Evolutionary conservation across 768 basidiomycete species (phyloP), one percentile per base, ranked within the genome.

Genomic region (Fomitopsis serialis): DNA sequence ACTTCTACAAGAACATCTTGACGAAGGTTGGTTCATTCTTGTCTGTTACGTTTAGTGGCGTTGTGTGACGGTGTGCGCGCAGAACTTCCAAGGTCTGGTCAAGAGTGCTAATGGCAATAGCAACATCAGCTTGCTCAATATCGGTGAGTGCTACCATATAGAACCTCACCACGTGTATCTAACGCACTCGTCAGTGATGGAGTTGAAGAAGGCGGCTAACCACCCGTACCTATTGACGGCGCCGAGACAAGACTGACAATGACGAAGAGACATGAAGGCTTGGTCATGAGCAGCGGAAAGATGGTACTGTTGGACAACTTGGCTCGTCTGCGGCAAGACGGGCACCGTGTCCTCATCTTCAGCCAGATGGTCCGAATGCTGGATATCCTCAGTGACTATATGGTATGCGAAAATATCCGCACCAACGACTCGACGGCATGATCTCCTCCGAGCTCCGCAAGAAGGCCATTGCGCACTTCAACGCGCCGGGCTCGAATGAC

Each of bases 321-420:
- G n/a, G 80, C 78, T 22, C 85, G 92, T 17, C 80, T 98, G 47
- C 89, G 89, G 62, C 84, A 81, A 60, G 96, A 98, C 66, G 90
- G 91, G 2, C 97, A 98, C 64, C 89, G 97, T 47, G 97, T 99
- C 24, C 79, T 99, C 61, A 98, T 99, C 62, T 99, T 99, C 77
- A 97, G 94, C 63, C 93, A 98, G 71, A 99, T 99, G 97, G 95
- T 98, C 54, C 85, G 97, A 54, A 92, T 98, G 84, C 79, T 99
- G 43, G 97, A 99, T 72, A 98, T 99, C 67, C 82, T 99, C 63
- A 95, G 91, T 59, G 97, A 99, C 70, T 98, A 98, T 72, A 93
- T 98, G 87, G 72, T 74, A 74, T 95, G 52, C 80, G 97, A 45
- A 89, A 90, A 36, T 98, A 96, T 63, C 82, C 83, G 56, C 89